A percentile compares a stretch with the other conserved stretches of the same genome.
These are phyloP conservation scores for Xylariaceae sp. DNA, from an alignment of 2,329 filamentous ascomycete genomes.

Conservation along the genomic window DNA sequence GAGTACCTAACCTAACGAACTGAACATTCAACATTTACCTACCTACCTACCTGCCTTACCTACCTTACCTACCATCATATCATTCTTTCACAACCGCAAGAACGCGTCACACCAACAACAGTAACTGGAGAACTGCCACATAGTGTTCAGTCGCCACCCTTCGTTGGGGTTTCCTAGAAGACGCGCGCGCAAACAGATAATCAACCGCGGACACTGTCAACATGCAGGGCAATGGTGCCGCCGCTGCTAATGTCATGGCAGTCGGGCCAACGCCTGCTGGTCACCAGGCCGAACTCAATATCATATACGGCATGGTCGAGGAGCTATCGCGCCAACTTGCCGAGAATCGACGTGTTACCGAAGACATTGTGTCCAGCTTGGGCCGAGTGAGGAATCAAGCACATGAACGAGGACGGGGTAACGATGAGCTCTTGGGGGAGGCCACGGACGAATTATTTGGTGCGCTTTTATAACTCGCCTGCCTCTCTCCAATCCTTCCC, in stretches of 20 bases:
- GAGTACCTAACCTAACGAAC: too few species aligned
- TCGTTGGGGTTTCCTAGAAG: background rate
- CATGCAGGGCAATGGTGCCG: constrained; percentile 31
- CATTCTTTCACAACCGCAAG: background rate
- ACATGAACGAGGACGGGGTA: constrained; percentile 45
- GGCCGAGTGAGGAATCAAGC: constrained; percentile 56
- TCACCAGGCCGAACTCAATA: constrained; percentile 62
- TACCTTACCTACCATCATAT: too few species aligned
- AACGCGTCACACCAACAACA: background rate
- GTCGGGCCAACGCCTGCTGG: constrained; percentile 58
- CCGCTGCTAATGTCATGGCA: constrained; percentile 37
- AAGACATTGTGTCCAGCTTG: constrained; percentile 58
- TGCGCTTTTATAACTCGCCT: constrained; percentile 28
- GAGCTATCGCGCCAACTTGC: constrained; percentile 58
- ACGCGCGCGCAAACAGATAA: background rate
- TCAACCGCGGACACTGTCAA: constrained; percentile 14
- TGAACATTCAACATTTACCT: too few species aligned
- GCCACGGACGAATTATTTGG: constrained; percentile 53
- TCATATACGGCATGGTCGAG: constrained; percentile 63
- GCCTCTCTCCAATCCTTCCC: background rate
- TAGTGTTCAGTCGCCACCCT: background rate
- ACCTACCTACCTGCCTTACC: too few species aligned
- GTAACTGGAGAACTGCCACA: background rate
- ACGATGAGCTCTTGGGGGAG: constrained; percentile 53
- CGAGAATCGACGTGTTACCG: constrained; percentile 55